Percentiles rank a stretch among this genome's conserved stretches.
These are phyloP conservation scores for Albophoma yamanashiensis DNA, from an alignment of 2,329 filamentous ascomycete genomes.

Conservation along the genomic window DNA sequence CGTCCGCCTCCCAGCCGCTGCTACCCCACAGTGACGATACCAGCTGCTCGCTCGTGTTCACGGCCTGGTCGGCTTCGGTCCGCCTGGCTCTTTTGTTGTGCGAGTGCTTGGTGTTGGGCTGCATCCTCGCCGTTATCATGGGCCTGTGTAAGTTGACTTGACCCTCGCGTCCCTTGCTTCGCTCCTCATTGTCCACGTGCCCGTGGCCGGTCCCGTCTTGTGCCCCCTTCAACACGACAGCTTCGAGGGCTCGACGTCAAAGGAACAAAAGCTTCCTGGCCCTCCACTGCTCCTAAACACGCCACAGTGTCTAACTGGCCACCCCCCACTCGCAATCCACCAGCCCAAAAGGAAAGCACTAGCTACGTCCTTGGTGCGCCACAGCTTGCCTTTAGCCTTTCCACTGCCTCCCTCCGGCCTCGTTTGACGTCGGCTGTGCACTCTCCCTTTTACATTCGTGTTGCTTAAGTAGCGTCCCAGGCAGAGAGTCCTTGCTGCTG, in stretches of 20 bases:
- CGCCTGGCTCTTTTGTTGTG: not conserved
- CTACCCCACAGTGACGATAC: not conserved
- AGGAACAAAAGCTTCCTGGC: not conserved
- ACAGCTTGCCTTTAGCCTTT: not conserved
- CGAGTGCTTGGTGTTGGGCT: not conserved
- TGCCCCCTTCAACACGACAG: not conserved
- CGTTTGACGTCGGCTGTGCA: not conserved
- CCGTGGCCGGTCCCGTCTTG: not conserved
- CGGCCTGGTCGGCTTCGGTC: not conserved
- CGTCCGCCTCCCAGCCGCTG: not conserved
- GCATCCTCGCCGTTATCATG: not conserved
- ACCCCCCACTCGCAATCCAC: not conserved
- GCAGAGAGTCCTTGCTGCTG: not conserved
- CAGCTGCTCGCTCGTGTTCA: not conserved
- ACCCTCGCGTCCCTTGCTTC: not conserved
- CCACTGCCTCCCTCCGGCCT: not conserved
- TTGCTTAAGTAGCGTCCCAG: not conserved
- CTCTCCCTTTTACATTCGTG: not conserved
- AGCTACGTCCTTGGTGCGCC: not conserved
- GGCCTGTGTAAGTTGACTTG: slow-evolving; percentile 4
- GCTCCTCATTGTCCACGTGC: not conserved
- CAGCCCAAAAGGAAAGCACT: not conserved
- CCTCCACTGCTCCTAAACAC: not conserved
- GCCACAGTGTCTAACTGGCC: not conserved
- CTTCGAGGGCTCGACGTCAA: not conserved